Evolutionary conservation across 352 stramenopile genomes (phyloP), one percentile per base, ranked within the genome.

Genomic region (Pythium phragmiticola): DNA sequence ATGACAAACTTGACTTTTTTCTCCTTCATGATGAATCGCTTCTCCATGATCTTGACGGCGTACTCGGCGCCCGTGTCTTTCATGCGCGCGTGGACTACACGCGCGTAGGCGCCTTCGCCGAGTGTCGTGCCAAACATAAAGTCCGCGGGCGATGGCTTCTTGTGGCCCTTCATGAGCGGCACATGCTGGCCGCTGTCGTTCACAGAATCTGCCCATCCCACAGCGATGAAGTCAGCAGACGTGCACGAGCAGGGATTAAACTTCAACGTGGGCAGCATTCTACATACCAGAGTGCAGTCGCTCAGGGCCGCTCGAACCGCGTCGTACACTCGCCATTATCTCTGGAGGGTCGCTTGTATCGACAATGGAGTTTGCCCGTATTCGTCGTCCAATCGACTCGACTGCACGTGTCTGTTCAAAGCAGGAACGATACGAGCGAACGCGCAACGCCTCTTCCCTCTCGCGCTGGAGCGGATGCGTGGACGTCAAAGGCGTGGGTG

Each of bases 1-100:
- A 97, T 93, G 59, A 95, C 85, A 61, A 94, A 93, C 62, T 90
- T 94, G 63, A 96, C 87, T 64, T 97, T 96, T 69, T 96, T 95
- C 70, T 96, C 88, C 73, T 92, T 92, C 56, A 84, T 86, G 65
- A 97, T 95, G 68, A 95, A 94, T 42, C 80, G 75, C 68, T 97
- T 95, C 64, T 97, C 89, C 88, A 97, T 97, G 59, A 97, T 95
- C 74, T 97, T 97, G 17, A 97, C 81, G 0, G 89, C 89, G 60
- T 95, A 97, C 69, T 97, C 84, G 6, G 72, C 76, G n/a, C 73
- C 73, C 17, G 77, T 92, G 69, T 92, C 82, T 57, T 97, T 97
- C 80, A 94, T 94, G n/a, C 87, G 84, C 43, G 88, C 85, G 49
- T 96, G 88, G 48, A 95, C 87, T 12, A 94, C 88, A 65, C 85